Base-by-base conservation (phyloP, 371 early-diverging fungal species). In the Dichotomocladium elegans region DNA sequence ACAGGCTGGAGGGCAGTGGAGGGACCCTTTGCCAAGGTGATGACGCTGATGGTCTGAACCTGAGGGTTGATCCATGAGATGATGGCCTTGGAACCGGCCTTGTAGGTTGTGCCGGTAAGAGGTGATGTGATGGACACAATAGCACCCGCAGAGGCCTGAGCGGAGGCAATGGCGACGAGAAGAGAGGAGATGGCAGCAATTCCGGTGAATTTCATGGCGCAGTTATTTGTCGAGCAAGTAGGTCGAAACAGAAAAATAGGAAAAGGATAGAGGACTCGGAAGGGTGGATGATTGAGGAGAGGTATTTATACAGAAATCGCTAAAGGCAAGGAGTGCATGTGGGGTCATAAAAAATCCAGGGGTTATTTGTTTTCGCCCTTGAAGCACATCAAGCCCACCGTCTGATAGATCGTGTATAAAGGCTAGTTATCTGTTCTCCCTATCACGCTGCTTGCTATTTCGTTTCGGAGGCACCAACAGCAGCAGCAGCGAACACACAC, bases 51-150 rank as follows among this genome's bases (percentile, higher is more conserved):
- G 6, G 45, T 58, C 2, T 50, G 50, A 3, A 55, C 55, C 2
- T 26, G n/a, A 41, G 65, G 58, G 26, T 60, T 65, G 41, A 60
- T 48, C 65, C 65, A 65, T 8, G 65, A 51, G 30, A 65, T 60
- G 21, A 57, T 47, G 24, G 55, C 60, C 15, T 60, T 51, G 4
- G 31, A 15, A 26, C 65, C 60, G n/a, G 65, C 65, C 47, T 60
- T 60, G 44, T 54, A 57, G 6, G 31, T 41, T 21, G 59, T 56
- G 19, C 58, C 61, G n/a, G 53, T 21, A 34, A 61, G 47, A 25
- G 61, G 62, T 2, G 62, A 55, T 11, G 66, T 61, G 56, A 61
- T 47, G 19, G 58, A 52, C 21, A 61, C 62, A 33, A 56, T 51
- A 25, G 49, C 26, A 41, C n/a, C 27, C 12, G 25, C 35, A 31